Base-by-base conservation (phyloP, 139 green algal genomes). In the Micromonas commoda region DNA sequence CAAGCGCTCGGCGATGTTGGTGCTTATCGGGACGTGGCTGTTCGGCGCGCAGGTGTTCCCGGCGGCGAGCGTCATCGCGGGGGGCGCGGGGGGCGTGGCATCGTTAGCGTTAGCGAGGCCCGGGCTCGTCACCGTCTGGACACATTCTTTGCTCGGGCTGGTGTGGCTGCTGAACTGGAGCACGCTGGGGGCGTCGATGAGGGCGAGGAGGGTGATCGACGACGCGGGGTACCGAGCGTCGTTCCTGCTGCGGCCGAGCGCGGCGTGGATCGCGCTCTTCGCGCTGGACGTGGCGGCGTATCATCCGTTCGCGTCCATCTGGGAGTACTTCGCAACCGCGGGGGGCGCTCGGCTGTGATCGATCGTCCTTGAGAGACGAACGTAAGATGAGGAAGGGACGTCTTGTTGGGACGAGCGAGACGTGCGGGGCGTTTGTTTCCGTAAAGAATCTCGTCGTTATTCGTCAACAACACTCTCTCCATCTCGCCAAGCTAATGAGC, bases 81-180 rank as follows among this genome's bases (percentile, higher is more conserved):
- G 19, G 51, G n/a, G 16, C 53, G 23, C 13, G 51, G n/a, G 4
- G 28, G 23, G 20, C 5, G 1, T 69, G 51, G 71, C 29, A 2
- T 51, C 52, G 19, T 23, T 78, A 20, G 32, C 4, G 3, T n/a
- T 26, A 3, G 2, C 53, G 51, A n/a, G 71, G 26, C 51, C 52
- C 37, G 71, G 71, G 35, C 16, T 78, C 28, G 2, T 24, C 20
- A 51, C 2, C 13, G n/a, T 68, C 5, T 78, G 71, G 71, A 13
- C 16, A 19, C 71, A 78, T 3, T 51, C 29, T 0, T 1, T 53
- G 21, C 34, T 68, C 31, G 71, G 71, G 19, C 32, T 68, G 1
- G 61, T 68, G 26, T 67, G 71, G 71, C 32, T 78, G 19, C 28
- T 78, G 5, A 68, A 68, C 51, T 78, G 71, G 71, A 68, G 39